Base-by-base conservation (phyloP, 768 basidiomycete genomes). In the Termitomyces sp. region DNA sequence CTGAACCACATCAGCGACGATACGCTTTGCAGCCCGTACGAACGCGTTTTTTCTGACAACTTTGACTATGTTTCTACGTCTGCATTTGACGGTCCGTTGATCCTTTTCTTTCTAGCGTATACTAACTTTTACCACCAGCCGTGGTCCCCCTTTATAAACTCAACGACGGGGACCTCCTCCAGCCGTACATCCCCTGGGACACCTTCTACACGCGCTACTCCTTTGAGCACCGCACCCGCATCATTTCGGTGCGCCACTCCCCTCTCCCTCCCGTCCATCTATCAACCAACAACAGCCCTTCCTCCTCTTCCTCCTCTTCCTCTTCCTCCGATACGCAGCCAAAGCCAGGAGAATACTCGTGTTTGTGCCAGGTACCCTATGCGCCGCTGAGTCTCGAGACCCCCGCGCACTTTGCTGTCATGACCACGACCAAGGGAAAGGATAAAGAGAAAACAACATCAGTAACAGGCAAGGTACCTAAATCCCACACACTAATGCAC, bases 141-240 rank as follows among this genome's bases (percentile, higher is more conserved):
- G 68, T 71, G 5, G 68, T 76, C 0, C 60, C 66, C 0, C 66
- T 85, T 14, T 67, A 66, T 20, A 55, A 65, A 12, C 78, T 82
- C 40, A 67, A 75, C 12, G 83, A 85, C 64, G 66, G 66, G 0
- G 67, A 73, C 34, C 42, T 76, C 1, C 68, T 78, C 7, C 82
- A 81, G 60, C 60, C 60, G 0, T 63, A 62, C 29, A 86, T 88
- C 12, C 71, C 67, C 0, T 63, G 69, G 1, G 70, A 76, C 17
- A 64, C 72, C 0, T 87, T 86, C 68, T 87, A 73, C 53, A 71
- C 66, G n/a, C 74, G 86, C 1, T 86, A 81, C 55, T 67, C 72
- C 0, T 71, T 84, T 34, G 76, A 78, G 49, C 72, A 76, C 50
- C 63, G 63, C 6, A 60, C 66, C 0, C 72, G 68, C 7, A 69